Evolutionary conservation across 208 protist species (phyloP).

Genomic region (Tritrichomonas musculus): DNA sequence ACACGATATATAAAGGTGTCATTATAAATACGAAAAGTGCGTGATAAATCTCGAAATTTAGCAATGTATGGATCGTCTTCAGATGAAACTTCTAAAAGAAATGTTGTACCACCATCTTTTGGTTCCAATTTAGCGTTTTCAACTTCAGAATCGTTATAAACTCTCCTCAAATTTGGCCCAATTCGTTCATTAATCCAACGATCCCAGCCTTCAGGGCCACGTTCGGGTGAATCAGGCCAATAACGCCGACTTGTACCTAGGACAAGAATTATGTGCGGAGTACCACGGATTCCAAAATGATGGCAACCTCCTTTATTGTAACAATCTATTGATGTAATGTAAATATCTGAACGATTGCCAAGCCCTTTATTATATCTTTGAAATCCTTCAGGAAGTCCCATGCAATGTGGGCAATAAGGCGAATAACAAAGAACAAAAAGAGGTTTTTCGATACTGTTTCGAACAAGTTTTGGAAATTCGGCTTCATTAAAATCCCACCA

Average conservation of each 20-base stretch:
- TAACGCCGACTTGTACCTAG: not conserved
- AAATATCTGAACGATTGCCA: not conserved
- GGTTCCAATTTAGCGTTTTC: too few relatives aligned
- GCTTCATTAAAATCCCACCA: not conserved
- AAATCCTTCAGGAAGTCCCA: not conserved
- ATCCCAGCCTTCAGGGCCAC: too few relatives aligned
- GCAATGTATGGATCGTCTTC: too few relatives aligned
- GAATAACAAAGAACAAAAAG: slow-evolving; percentile 1
- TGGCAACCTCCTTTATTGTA: not conserved
- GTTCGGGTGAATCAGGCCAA: not conserved
- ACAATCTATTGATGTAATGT: not conserved
- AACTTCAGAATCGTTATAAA: too few relatives aligned
- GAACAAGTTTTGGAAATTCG: not conserved
- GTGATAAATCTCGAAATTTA: too few relatives aligned
- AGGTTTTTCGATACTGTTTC: not conserved
- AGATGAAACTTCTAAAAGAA: too few relatives aligned
- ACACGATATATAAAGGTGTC: too few relatives aligned
- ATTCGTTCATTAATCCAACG: too few relatives aligned
- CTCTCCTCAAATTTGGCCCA: too few relatives aligned
- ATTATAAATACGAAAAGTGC: too few relatives aligned
- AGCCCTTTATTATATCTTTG: not conserved
- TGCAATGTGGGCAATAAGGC: not conserved
- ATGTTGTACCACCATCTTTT: too few relatives aligned
- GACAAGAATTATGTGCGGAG: not conserved
- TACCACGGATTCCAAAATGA: not conserved